Percentiles rank a stretch among this genome's conserved stretches.
Evolutionary conservation across 2,329 filamentous ascomycete genomes (phyloP).

Genomic region (Ophiocordyceps polyrhachis-furcata): DNA sequence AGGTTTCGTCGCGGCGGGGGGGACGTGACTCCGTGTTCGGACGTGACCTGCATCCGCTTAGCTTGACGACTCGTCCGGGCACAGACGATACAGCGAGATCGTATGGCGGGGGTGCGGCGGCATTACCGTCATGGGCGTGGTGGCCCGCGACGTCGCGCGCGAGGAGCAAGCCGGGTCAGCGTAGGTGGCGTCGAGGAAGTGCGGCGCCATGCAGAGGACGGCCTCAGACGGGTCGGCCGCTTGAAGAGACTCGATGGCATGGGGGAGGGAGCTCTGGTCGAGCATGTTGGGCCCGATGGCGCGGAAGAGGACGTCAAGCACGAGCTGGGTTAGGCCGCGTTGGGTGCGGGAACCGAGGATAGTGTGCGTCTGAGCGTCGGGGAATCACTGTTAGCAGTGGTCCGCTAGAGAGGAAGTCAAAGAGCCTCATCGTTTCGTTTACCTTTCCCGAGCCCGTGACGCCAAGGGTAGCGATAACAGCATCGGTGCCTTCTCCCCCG

Average conservation of each 20-base stretch:
- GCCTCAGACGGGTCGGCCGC: slow-evolving; percentile 69
- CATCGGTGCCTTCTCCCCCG: slow-evolving; percentile 68
- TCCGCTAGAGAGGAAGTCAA: background rate
- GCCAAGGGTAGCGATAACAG: slow-evolving; percentile 74
- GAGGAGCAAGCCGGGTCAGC: slow-evolving; percentile 40
- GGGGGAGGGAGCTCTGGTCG: slow-evolving; percentile 35
- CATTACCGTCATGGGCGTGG: slow-evolving; percentile 53
- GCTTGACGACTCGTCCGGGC: slow-evolving; percentile 16
- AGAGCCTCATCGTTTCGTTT: background rate
- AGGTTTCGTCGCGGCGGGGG: slow-evolving; percentile 43
- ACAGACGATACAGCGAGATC: background rate
- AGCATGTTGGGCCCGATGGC: slow-evolving; percentile 58
- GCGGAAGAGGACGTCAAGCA: slow-evolving; percentile 75
- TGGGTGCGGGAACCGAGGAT: slow-evolving; percentile 78
- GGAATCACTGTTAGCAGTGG: background rate
- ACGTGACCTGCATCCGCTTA: slow-evolving; percentile 24
- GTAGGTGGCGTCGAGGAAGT: slow-evolving; percentile 65
- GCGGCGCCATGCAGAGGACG: slow-evolving; percentile 50
- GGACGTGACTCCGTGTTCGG: slow-evolving; percentile 28
- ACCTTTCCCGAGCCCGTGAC: slow-evolving; percentile 97
- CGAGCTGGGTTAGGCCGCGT: slow-evolving; percentile 78
- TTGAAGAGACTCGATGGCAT: slow-evolving; percentile 54
- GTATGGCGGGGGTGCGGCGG: background rate
- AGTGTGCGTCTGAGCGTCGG: slow-evolving; percentile 57
- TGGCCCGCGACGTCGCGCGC: slow-evolving; percentile 43